These are phyloP conservation scores for Lodderomyces orthopsilosis DNA, from an alignment of 1,139 yeast genomes.

Conservation along the genomic window DNA sequence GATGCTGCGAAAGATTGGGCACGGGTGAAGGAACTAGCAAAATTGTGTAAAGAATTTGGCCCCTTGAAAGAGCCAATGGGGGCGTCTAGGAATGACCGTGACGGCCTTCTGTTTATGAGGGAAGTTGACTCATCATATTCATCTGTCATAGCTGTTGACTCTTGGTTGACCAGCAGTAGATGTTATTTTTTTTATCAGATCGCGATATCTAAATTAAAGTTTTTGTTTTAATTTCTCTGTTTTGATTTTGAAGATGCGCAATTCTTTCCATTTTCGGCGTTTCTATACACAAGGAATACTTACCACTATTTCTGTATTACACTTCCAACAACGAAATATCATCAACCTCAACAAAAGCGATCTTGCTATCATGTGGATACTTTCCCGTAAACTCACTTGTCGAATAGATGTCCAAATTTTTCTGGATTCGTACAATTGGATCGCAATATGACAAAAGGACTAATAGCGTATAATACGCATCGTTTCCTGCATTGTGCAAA, in stretches of 20 bases:
- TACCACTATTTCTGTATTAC: neutral
- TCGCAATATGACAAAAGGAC: slow-evolving; percentile 57
- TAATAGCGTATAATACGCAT: slow-evolving; percentile 68
- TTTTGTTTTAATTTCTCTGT: neutral
- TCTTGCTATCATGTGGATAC: slow-evolving; percentile 6
- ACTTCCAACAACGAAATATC: slow-evolving; percentile 3
- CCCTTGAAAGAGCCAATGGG: slow-evolving; percentile 49
- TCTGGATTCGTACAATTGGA: slow-evolving; percentile 29
- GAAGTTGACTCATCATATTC: slow-evolving; percentile 9
- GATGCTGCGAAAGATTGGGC: slow-evolving; percentile 48
- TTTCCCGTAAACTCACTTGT: slow-evolving; percentile 11
- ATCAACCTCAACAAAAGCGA: slow-evolving; percentile 4
- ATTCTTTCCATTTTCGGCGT: neutral
- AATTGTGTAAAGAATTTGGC: slow-evolving; percentile 46
- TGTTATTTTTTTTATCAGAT: neutral
- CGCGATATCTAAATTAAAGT: neutral
- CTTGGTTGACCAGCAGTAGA: too few species aligned
- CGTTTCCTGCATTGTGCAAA: slow-evolving; percentile 82
- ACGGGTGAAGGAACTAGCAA: slow-evolving; percentile 47
- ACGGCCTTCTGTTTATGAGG: slow-evolving; percentile 19
- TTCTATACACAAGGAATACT: neutral
- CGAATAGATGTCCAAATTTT: slow-evolving; percentile 18
- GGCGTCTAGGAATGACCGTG: slow-evolving; percentile 27
- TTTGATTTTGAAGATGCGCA: neutral
- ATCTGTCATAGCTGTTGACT: slow-evolving; percentile 3